Percentiles rank a stretch among this genome's conserved stretches.
phyloP scores from a whole-genome alignment of 225 moss, liverwort and hornwort species.

The Straminergon stramineum region DNA sequence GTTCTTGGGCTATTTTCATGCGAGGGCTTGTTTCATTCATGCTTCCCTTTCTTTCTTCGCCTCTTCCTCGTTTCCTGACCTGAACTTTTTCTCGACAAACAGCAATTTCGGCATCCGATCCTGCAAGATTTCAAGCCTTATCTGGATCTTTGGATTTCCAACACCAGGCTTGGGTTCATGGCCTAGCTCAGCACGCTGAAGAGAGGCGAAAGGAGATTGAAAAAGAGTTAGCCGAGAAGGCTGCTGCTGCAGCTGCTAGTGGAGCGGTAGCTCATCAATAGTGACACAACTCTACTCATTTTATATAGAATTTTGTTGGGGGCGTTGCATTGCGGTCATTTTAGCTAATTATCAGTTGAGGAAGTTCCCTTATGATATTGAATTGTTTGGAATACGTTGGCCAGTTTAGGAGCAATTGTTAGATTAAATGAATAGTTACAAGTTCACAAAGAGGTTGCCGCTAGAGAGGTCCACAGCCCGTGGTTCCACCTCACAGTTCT shows the following conservation, averaged over 20 bases:
- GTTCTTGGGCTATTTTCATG: neutral
- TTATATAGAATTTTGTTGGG: conserved; percentile 43
- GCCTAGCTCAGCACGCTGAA: conserved; percentile 83
- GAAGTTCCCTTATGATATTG: conserved; percentile 34
- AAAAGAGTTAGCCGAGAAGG: conserved; percentile 72
- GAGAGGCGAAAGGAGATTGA: conserved; percentile 88
- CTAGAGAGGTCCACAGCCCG: conserved; percentile 42
- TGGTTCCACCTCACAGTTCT: conserved; percentile 49
- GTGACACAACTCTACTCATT: neutral
- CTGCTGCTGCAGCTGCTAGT: conserved; percentile 12
- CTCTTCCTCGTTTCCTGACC: neutral
- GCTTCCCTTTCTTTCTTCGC: neutral
- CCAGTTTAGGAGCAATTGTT: conserved; percentile 39
- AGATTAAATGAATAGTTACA: conserved; percentile 10
- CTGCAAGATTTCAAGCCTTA: conserved; percentile 73
- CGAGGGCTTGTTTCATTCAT: neutral
- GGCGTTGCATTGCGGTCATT: conserved; percentile 42
- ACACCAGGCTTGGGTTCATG: conserved; percentile 90
- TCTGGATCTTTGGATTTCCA: conserved; percentile 91
- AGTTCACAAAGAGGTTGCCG: conserved; percentile 6
- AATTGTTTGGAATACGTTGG: conserved; percentile 38
- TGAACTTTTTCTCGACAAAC: neutral
- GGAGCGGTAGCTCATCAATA: conserved; percentile 53
- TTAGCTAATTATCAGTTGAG: conserved; percentile 38
- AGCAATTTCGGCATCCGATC: conserved; percentile 79